Evolutionary conservation across 1,284 basidiomycete genomes (phyloP), one percentile per base, ranked within the genome.

Genomic region (Fomitopsis palustris): DNA sequence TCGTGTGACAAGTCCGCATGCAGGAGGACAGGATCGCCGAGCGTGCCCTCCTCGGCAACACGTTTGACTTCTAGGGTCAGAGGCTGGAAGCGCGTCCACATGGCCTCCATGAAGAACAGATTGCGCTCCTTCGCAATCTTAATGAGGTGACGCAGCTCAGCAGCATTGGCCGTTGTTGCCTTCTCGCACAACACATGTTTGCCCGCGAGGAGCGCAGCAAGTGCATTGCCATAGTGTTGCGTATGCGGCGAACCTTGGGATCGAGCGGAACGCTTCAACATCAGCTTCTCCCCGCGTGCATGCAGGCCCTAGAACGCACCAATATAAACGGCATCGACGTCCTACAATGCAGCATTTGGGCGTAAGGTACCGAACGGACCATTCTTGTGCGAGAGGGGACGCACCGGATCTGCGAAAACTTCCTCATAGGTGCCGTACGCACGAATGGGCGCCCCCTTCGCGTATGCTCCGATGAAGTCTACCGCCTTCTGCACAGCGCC

Each of bases 141-240:
- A 23, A 93, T 74, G 33, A 96, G 79, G 54, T 86, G 83, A 45
- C 84, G 78, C 23, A 89, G 76, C 65, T 92, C 88, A 5, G 85
- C 79, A 4, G 77, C 75, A 66, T 89, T 90, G 56, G 74, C 81
- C 1, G 88, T 91, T 25, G 87, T 83, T 0, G 88, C 86, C 69
- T 95, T 95, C 75, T 96, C 93, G 74, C 91, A 91, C 19, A 95
- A 84, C 21, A 96, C 89, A 72, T 95, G 84, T 73, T 96, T 97
- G 54, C 87, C 87, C 1, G 88, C 90, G 57, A 85, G 81, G 61
- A 96, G 83, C 8, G 90, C 90, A 54, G 85, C 86, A 63, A 90
- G 78, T 1, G 91, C 85, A 67, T 93, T 92, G 59, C 80, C 77
- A 70, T 93, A 93, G 77, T 97, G 95, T 61, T 82, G 80, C 0